Conservation (phyloP, 257 asterid species). For the Scutellaria galericulata region DNA sequence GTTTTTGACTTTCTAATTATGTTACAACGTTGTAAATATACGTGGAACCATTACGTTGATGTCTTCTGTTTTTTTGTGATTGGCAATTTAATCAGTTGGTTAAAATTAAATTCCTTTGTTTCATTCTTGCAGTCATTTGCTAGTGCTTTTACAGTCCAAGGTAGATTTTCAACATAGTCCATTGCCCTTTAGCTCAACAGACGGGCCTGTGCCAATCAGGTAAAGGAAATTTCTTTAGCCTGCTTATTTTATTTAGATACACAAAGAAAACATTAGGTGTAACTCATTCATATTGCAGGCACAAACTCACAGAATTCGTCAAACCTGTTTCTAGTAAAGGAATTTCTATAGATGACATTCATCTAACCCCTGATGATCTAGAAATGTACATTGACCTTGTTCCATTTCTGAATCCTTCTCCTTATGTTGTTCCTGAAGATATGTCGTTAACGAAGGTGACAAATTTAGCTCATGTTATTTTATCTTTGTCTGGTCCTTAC, state of each 20-base stretch:
- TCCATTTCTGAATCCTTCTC: slow-evolving; percentile 90
- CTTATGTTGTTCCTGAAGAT: slow-evolving; percentile 94
- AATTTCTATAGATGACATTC: slow-evolving; percentile 73
- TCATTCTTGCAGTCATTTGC: slow-evolving; percentile 79
- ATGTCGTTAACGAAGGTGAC: slow-evolving; percentile 95
- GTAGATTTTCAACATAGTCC: slow-evolving; percentile 97
- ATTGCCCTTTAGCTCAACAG: slow-evolving; percentile 71
- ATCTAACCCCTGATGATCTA: slow-evolving; percentile 79
- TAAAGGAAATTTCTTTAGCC: slow-evolving; percentile 34
- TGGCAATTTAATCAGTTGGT: slow-evolving; percentile 3
- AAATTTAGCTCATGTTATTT: not conserved
- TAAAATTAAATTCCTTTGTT: slow-evolving; percentile 19
- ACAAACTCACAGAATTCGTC: slow-evolving; percentile 85
- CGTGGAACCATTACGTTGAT: slow-evolving; percentile 4
- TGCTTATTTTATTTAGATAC: slow-evolving; percentile 24
- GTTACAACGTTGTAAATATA: not conserved
- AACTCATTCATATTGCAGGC: slow-evolving; percentile 59
- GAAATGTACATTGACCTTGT: slow-evolving; percentile 98
- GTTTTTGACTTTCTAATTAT: slow-evolving; percentile 10
- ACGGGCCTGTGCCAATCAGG: slow-evolving; percentile 85
- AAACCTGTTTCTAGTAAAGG: slow-evolving; percentile 98
- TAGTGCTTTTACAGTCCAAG: slow-evolving; percentile 93
- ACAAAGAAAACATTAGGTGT: slow-evolving; percentile 16
- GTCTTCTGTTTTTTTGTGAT: slow-evolving; percentile 15
- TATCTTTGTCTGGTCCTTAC: not conserved